These are phyloP conservation scores for Periconia sp. DNA, from an alignment of 2,329 filamentous ascomycete genomes.

Conservation along the genomic window DNA sequence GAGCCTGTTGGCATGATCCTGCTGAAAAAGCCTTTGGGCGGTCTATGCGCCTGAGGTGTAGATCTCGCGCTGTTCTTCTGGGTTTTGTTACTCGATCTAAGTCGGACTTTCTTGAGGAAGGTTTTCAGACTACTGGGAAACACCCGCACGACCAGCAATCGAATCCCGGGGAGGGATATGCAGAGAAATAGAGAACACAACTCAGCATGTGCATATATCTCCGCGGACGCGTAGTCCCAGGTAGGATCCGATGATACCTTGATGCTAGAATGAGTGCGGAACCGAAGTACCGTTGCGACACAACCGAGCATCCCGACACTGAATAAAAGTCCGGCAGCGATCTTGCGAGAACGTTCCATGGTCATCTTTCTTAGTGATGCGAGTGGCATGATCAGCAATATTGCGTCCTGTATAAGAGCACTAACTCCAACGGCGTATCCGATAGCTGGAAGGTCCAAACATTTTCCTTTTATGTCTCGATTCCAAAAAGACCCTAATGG, in stretches of 20 bases:
- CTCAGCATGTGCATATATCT: constrained; percentile 28
- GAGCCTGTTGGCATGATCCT: no score
- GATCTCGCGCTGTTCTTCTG: no score
- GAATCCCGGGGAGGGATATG: constrained; percentile 25
- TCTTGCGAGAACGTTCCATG: constrained; percentile 22
- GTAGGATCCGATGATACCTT: constrained; percentile 30
- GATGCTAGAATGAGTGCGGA: constrained; percentile 22
- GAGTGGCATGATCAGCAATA: constrained; percentile 26
- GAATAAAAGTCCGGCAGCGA: constrained; percentile 28
- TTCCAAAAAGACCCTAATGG: constrained; percentile 30
- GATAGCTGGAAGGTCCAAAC: constrained; percentile 19
- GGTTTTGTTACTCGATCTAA: no score
- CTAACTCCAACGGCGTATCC: constrained; percentile 24
- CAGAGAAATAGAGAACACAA: constrained; percentile 24
- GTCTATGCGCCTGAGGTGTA: no score
- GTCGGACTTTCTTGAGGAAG: no score
- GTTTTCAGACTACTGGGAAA: constrained; percentile 5
- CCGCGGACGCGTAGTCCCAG: constrained; percentile 26
- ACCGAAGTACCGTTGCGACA: constrained; percentile 27
- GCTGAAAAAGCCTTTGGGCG: no score
- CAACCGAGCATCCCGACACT: constrained; percentile 28
- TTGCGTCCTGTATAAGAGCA: constrained; percentile 27
- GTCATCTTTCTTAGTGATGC: constrained; percentile 23
- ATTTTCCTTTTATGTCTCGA: constrained; percentile 24
- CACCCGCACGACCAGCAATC: constrained; percentile 17